A percentile compares a stretch with the other conserved stretches of the same genome.
These are phyloP conservation scores for Emergomyces orientalis DNA, from an alignment of 2,329 filamentous ascomycete species.

Conservation along the genomic window DNA sequence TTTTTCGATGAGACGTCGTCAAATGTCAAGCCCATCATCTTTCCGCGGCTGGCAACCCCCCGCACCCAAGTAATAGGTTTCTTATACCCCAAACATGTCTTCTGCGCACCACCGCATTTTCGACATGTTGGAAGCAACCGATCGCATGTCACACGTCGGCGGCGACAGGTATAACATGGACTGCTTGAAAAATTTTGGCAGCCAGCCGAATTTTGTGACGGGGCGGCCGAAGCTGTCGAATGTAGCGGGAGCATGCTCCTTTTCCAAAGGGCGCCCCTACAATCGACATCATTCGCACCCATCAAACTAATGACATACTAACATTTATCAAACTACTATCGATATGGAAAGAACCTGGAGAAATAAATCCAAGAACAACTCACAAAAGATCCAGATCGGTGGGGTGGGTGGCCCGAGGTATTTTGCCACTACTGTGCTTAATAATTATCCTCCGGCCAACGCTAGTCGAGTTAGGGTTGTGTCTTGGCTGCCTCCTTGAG, in stretches of 20 bases:
- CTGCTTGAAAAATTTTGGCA: not conserved
- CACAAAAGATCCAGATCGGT: not conserved
- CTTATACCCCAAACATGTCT: slow-evolving; percentile 37
- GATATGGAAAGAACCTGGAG: not conserved
- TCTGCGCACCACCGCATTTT: slow-evolving; percentile 36
- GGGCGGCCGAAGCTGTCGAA: not conserved
- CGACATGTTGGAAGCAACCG: slow-evolving; percentile 35
- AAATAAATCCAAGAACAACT: not conserved
- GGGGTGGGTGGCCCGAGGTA: not conserved
- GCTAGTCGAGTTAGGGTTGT: not conserved
- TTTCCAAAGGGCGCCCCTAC: not conserved
- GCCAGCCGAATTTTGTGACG: not conserved
- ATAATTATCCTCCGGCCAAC: not conserved
- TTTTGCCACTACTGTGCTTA: not conserved
- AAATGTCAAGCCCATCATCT: slow-evolving; percentile 46
- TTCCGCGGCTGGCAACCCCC: slow-evolving; percentile 37
- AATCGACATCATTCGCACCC: slow-evolving; percentile 4
- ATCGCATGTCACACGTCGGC: slow-evolving; percentile 37
- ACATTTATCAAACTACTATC: not conserved
- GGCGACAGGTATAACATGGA: slow-evolving; percentile 37
- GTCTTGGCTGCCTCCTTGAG: slow-evolving; percentile 7
- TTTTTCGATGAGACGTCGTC: slow-evolving; percentile 26
- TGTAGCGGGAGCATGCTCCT: not conserved
- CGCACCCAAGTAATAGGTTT: slow-evolving; percentile 37
- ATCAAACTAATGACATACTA: not conserved